Evolutionary conservation across 2,329 filamentous ascomycete species (phyloP).

Genomic region (Neobulgaria alba): DNA sequence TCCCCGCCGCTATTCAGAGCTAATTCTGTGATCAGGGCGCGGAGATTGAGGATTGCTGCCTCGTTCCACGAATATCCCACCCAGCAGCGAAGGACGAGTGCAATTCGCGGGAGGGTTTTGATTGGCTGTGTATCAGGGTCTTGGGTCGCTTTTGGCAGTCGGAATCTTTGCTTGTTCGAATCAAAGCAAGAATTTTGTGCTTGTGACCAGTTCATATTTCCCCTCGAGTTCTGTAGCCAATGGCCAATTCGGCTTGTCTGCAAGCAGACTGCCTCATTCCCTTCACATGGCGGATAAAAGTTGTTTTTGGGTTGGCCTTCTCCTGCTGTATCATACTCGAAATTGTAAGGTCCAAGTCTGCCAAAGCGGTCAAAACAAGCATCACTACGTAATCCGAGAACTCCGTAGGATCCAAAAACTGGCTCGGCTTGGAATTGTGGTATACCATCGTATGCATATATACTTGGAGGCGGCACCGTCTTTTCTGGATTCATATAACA

Average conservation of each 20-base stretch:
- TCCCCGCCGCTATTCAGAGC: constrained; percentile 73
- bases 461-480: constrained; percentile 55
- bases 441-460: constrained; percentile 70
- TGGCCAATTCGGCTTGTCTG: constrained; percentile 57
- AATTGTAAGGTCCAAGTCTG: constrained; percentile 78
- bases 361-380: constrained; percentile 93
- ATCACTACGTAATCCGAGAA: constrained; percentile 70
- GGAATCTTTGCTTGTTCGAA: constrained; percentile 62
- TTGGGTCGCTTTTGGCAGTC: constrained; percentile 6
- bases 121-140: constrained; percentile 16
- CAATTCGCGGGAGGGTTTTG: constrained; percentile 50
- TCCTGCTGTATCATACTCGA: constrained; percentile 70
- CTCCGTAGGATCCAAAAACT: constrained; percentile 76
- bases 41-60: constrained; percentile 73
- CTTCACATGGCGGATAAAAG: constrained; percentile 79
- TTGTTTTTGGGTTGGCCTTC: too few relatives aligned
- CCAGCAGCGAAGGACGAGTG: constrained; percentile 76
- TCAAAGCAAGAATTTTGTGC: constrained; percentile 65
- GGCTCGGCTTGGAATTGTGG: constrained; percentile 78
- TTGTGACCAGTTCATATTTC: constrained; percentile 68
- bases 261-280: constrained; percentile 70
- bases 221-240: constrained; percentile 60
- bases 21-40: constrained; percentile 77
- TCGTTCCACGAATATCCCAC: constrained; percentile 69
- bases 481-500: constrained; percentile 70